Conservation (phyloP, 768 basidiomycete genomes). For the Pleurotus giganteus region DNA sequence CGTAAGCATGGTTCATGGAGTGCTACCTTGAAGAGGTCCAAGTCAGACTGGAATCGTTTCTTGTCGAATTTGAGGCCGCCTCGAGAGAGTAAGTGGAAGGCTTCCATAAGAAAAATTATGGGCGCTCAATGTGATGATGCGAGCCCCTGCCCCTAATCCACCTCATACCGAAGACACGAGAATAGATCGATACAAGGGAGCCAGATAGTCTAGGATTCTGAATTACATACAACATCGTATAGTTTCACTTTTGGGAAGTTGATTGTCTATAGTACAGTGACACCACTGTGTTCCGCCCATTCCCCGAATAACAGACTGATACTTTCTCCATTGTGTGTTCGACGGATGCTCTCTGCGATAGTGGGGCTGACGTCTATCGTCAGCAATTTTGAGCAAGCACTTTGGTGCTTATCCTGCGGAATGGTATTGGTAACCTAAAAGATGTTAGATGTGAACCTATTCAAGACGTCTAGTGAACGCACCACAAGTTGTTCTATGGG, state of each 20-base stretch:
- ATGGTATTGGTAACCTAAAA: slow-evolving; percentile 90
- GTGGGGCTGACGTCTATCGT: slow-evolving; percentile 90
- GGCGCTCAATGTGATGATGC: not conserved
- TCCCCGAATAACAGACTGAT: slow-evolving; percentile 87
- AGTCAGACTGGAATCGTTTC: slow-evolving; percentile 64
- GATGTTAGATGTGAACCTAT: not conserved
- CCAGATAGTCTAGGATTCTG: not conserved
- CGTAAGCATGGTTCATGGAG: not conserved
- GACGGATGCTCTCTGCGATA: slow-evolving; percentile 92
- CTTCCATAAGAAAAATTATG: slow-evolving; percentile 54
- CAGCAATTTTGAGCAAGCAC: slow-evolving; percentile 69
- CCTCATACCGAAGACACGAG: no score
- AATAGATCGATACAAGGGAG: not conserved
- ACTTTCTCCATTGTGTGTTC: slow-evolving; percentile 93
- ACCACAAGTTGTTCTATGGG: slow-evolving; percentile 88
- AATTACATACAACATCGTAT: not conserved
- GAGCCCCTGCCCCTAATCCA: no score
- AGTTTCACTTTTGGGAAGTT: not conserved
- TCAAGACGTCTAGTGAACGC: slow-evolving; percentile 24
- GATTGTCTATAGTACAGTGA: slow-evolving; percentile 24
- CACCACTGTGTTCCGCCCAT: slow-evolving; percentile 57
- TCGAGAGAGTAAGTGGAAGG: slow-evolving; percentile 86
- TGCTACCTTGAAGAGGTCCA: slow-evolving; percentile 64
- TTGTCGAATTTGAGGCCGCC: slow-evolving; percentile 86
- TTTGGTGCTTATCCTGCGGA: slow-evolving; percentile 73